Evolutionary conservation across 306 rosid genomes (phyloP).

Genomic region (Trichosanthes truncata): DNA sequence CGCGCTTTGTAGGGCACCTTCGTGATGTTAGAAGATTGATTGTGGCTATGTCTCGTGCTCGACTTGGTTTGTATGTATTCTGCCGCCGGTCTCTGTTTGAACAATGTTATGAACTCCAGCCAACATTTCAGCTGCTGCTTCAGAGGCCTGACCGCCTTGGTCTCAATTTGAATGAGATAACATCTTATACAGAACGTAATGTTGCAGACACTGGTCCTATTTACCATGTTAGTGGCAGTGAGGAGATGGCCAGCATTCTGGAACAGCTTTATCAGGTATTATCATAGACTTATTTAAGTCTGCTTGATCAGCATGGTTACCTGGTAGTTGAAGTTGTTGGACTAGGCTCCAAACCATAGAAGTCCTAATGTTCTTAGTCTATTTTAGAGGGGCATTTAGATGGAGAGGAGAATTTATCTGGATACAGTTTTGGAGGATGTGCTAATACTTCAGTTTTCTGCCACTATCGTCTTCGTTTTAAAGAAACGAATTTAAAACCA

Average conservation of each 20-base stretch:
- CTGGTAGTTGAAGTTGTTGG: neutral
- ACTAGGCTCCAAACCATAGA: neutral
- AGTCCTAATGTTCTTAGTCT: neutral
- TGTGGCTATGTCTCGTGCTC: conserved; percentile 99
- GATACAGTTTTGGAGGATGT: neutral
- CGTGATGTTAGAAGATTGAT: conserved; percentile 98
- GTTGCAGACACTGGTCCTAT: conserved; percentile 58
- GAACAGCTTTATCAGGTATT: conserved; percentile 65
- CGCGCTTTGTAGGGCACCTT: conserved; percentile 93
- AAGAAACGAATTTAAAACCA: neutral
- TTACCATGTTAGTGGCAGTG: conserved; percentile 69
- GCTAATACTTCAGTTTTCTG: neutral
- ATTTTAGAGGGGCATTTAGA: neutral
- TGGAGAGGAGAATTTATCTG: neutral
- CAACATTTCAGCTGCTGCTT: conserved; percentile 86
- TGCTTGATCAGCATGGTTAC: neutral
- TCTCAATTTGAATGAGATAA: conserved; percentile 57
- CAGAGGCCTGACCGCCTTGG: conserved; percentile 79
- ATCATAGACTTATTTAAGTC: neutral
- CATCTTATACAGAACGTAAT: conserved; percentile 52
- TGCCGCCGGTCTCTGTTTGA: conserved; percentile 91
- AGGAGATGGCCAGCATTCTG: conserved; percentile 66
- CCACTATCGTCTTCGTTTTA: neutral
- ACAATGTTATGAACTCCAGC: conserved; percentile 96
- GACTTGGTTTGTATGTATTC: conserved; percentile 85